Percentiles rank a stretch among this genome's conserved stretches.
Evolutionary conservation across 768 basidiomycete genomes (phyloP).

Genomic region (Lyophyllum decastes): DNA sequence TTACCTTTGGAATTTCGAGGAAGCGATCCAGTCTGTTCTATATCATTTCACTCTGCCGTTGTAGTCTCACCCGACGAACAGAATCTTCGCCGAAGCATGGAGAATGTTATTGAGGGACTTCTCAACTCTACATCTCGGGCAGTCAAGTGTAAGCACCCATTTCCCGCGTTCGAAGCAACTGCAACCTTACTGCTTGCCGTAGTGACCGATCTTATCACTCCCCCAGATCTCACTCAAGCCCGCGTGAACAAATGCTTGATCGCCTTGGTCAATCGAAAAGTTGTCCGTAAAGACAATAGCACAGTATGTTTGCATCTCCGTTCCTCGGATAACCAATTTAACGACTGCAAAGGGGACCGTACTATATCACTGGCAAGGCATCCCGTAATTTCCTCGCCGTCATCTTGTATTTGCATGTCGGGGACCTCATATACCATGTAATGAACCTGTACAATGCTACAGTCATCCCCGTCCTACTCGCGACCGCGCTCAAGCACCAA

Average conservation of each 20-base stretch:
- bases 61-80: slow-evolving; percentile 25
- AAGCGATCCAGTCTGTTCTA: slow-evolving; percentile 69
- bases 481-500: slow-evolving; percentile 10
- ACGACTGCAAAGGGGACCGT: slow-evolving; percentile 54
- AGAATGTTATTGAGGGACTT: slow-evolving; percentile 75
- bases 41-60: not conserved
- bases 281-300: slow-evolving; percentile 73
- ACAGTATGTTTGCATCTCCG: slow-evolving; percentile 40
- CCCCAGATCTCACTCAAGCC: slow-evolving; percentile 86
- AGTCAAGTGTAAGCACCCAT: slow-evolving; percentile 52
- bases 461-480: not conserved
- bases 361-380: slow-evolving; percentile 71
- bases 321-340: not conserved
- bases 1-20: slow-evolving; percentile 92
- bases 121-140: slow-evolving; percentile 64
- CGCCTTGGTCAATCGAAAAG: slow-evolving; percentile 84
- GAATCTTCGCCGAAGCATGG: slow-evolving; percentile 77
- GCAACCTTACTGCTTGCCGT: not conserved
- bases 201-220: slow-evolving; percentile 79
- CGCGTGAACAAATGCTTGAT: slow-evolving; percentile 93
- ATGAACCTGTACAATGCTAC: not conserved
- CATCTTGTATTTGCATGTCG: not conserved
- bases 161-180: not conserved
- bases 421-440: slow-evolving; percentile 1
- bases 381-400: slow-evolving; percentile 28